Base-by-base conservation (phyloP, 2,329 filamentous ascomycete species). In the Biscogniauxia mediterranea region DNA sequence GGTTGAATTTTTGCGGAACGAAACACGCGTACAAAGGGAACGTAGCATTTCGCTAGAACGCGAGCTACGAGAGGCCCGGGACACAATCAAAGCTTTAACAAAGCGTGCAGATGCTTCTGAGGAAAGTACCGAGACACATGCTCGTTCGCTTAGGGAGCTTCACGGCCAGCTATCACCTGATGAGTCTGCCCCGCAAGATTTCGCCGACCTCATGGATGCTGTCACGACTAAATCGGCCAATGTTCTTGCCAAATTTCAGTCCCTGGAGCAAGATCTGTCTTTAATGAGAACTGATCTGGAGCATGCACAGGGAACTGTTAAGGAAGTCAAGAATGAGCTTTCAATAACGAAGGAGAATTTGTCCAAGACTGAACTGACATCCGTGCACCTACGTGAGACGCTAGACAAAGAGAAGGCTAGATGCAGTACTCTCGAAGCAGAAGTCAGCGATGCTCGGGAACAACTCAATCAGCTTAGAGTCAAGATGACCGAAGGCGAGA, bases 401-500 rank as follows among this genome's bases (percentile, higher is more conserved):
- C 68, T 87, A 8, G 76, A 80, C 0, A 80, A 81, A 57, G 83
- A 86, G 66, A 81, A 81, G 69, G 83, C 85, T 17, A 83, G 80
- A 68, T 79, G 81, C 2, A 62, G 71, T n/a, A 81, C 83, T 2
- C 75, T 89, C 0, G 85, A 88, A 68, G 73, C 70, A 26, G 85
- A 89, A 68, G 74, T 87, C 2, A 80, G 83, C 1, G 86, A 90
- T 59, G 86, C 90, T 62, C 87, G 90, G 49, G 79, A 83, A 15
- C 89, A 95, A 68, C 81, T 96, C 21, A 84, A 83, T 60, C 80
- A 84, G 26, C 78, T 96, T 21, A 86, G 91, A 60, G 79, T 81
- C 17, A 90, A 89, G 73, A 88, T 96, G 71, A 86, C 90, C 1
- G 90, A 93, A 65, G 93, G 92, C 17, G 92, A 95, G 74, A 93